Percentiles rank a stretch among this genome's conserved stretches.
Conservation (phyloP, 2,329 filamentous ascomycete genomes). For the Akanthomyces muscarius region DNA sequence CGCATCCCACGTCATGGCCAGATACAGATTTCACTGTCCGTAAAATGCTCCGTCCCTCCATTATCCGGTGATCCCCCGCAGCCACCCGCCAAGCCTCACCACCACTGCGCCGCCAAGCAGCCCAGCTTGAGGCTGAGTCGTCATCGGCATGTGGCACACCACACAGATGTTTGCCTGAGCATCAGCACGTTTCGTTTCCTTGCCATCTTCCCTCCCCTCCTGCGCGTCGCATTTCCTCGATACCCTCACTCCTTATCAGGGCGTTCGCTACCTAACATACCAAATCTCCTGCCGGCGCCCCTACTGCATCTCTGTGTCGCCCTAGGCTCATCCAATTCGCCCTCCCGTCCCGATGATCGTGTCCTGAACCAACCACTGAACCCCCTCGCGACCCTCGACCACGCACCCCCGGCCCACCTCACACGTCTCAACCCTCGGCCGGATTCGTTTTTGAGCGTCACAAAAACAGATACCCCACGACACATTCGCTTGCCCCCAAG, state of each 20-base stretch:
- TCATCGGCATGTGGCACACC: constrained; percentile 6
- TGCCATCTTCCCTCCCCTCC: background rate
- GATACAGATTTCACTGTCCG: too few species aligned
- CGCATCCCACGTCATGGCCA: too few species aligned
- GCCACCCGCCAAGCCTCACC: constrained; percentile 12
- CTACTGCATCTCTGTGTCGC: background rate
- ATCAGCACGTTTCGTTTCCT: constrained; percentile 1
- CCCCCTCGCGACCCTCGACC: constrained; percentile 8
- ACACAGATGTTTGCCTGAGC: background rate
- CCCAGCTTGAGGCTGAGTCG: constrained; percentile 14
- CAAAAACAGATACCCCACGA: background rate
- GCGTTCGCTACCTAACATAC: background rate
- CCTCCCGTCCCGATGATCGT: constrained; percentile 1
- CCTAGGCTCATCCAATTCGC: background rate
- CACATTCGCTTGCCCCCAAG: background rate
- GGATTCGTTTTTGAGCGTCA: background rate
- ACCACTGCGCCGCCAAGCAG: background rate
- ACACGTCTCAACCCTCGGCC: constrained; percentile 9
- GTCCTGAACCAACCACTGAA: background rate
- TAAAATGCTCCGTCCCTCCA: background rate
- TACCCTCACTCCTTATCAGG: background rate
- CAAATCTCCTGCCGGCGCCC: background rate
- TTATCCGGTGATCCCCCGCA: constrained; percentile 17
- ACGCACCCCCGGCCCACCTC: constrained; percentile 3
- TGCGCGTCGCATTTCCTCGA: background rate